A percentile compares a stretch with the other conserved stretches of the same genome.
These are phyloP conservation scores for Saccharomycopsis hybrid DNA, from an alignment of 1,139 yeast genomes.

Conservation along the genomic window DNA sequence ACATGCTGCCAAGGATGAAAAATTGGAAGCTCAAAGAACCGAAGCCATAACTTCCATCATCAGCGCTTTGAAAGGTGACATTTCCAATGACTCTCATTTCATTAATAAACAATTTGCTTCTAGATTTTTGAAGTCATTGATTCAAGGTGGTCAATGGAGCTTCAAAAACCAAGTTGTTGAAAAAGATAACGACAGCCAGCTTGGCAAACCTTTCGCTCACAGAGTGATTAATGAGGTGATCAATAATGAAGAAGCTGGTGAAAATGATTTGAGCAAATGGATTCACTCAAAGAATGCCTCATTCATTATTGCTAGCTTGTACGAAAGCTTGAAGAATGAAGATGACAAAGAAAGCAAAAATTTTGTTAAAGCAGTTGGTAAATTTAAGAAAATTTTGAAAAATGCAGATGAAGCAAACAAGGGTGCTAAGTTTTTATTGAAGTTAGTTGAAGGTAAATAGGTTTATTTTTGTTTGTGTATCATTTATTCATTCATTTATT, in stretches of 20 bases:
- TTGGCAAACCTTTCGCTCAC: conserved; percentile 59
- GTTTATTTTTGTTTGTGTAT: neutral
- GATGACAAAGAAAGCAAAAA: conserved; percentile 42
- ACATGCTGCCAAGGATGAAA: conserved; percentile 41
- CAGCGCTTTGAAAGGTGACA: conserved; percentile 55
- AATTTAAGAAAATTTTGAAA: conserved; percentile 21
- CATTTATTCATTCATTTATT: neutral
- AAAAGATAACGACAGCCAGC: conserved; percentile 42
- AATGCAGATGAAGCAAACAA: conserved; percentile 50
- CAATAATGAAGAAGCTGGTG: conserved; percentile 46
- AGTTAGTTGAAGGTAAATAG: conserved; percentile 24
- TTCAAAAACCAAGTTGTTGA: conserved; percentile 48
- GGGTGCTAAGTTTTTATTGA: conserved; percentile 68
- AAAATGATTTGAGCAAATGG: conserved; percentile 56
- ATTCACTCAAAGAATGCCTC: conserved; percentile 66
- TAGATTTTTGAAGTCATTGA: conserved; percentile 69
- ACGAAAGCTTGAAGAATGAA: conserved; percentile 42
- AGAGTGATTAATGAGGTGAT: conserved; percentile 19
- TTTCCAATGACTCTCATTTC: conserved; percentile 38
- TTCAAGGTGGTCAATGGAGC: conserved; percentile 81
- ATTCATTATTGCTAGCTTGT: conserved; percentile 69
- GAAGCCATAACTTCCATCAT: conserved; percentile 50
- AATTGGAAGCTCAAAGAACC: conserved; percentile 37
- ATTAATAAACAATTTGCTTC: conserved; percentile 57
- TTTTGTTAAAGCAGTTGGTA: conserved; percentile 34